Conservation (phyloP, 306 rosid species). For the Rosa chinensis region DNA sequence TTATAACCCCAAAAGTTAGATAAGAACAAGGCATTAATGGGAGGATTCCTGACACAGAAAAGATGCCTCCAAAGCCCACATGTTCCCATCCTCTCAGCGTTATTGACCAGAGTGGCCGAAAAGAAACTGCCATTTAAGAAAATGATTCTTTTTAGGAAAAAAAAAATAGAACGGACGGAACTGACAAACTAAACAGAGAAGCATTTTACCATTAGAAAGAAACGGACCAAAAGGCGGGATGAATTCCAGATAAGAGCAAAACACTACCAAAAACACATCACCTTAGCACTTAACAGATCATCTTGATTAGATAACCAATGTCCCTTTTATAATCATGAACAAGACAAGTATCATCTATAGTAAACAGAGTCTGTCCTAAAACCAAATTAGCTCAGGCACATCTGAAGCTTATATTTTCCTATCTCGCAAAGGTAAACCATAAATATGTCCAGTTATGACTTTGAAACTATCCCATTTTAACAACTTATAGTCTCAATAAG, state of each 20-base stretch:
- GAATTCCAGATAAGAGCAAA: not conserved
- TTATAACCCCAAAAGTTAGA: not conserved
- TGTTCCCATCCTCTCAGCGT: slow-evolving; percentile 7
- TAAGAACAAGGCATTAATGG: slow-evolving; percentile 17
- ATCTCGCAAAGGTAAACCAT: not conserved
- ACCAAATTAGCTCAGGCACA: not conserved
- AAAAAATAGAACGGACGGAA: not conserved
- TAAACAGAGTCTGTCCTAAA: not conserved
- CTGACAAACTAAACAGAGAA: not conserved
- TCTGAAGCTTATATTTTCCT: not conserved
- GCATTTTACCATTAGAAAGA: not conserved
- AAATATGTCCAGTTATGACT: not conserved
- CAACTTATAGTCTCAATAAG: not conserved
- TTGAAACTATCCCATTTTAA: not conserved
- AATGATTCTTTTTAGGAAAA: not conserved
- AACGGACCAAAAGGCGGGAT: not conserved
- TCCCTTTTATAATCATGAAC: not conserved
- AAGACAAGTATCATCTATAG: not conserved
- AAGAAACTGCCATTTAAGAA: not conserved
- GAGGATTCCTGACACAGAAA: not conserved
- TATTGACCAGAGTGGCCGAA: not conserved
- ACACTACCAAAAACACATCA: not conserved
- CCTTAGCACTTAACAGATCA: not conserved
- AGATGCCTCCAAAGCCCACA: slow-evolving; percentile 5
- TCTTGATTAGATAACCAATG: not conserved